phyloP scores from a whole-genome alignment of 2,329 filamentous ascomycete genomes.

The Pezicula rhizophila region DNA sequence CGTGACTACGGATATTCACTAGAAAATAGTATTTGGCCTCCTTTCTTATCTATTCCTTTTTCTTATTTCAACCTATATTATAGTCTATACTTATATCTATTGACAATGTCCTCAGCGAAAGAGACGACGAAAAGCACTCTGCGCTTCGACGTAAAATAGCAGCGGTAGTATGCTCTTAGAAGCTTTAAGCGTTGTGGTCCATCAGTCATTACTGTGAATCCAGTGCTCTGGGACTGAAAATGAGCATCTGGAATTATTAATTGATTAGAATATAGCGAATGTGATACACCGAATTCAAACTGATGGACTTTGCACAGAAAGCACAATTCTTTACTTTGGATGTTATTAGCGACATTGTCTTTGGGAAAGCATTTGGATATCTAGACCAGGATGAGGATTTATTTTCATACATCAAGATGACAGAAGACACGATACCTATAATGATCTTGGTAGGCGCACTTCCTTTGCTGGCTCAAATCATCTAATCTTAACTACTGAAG shows the following conservation, averaged over 20 bases:
- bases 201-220: too few species aligned
- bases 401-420: slow-evolving; percentile 40
- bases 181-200: slow-evolving; percentile 37
- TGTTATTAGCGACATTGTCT: slow-evolving; percentile 47
- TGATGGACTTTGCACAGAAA: slow-evolving; percentile 45
- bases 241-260: slow-evolving; percentile 37
- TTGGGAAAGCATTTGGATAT: slow-evolving; percentile 45
- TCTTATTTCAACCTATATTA: too few species aligned
- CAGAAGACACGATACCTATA: slow-evolving; percentile 34
- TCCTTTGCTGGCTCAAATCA: slow-evolving; percentile 34
- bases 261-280: slow-evolving; percentile 40
- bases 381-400: slow-evolving; percentile 41
- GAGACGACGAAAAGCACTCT: slow-evolving; percentile 38
- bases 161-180: slow-evolving; percentile 30
- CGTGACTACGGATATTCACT: too few species aligned
- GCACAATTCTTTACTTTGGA: slow-evolving; percentile 50
- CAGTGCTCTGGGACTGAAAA: slow-evolving; percentile 35
- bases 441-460: slow-evolving; percentile 39
- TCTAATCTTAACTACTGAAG: slow-evolving; percentile 36
- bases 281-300: slow-evolving; percentile 33
- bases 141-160: slow-evolving; percentile 40
- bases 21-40: too few species aligned
- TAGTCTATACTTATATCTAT: too few species aligned
- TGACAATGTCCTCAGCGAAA: slow-evolving; percentile 45
- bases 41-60: too few species aligned